Base-by-base conservation (phyloP, 164 flowering plant species). In the Euptelea pleiosperma region DNA sequence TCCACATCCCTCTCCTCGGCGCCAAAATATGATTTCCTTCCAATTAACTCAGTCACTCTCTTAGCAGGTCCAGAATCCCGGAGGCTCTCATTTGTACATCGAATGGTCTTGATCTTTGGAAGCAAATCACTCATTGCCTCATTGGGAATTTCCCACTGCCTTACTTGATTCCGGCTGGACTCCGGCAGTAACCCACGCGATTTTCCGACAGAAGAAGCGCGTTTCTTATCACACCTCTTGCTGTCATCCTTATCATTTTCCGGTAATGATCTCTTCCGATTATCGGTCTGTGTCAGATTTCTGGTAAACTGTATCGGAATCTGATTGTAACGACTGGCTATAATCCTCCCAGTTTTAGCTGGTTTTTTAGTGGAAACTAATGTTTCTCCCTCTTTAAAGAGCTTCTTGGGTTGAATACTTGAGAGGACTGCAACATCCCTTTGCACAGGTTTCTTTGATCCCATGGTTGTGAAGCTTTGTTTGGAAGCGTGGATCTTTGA, bases 61-160 rank as follows among this genome's bases (percentile, higher is more conserved):
- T 85, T 92, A 0, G 92, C 96, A 1, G 81, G 67, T 15, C 98
- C 98, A 4, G 98, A 92, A 51, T 87, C 89, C 54, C 98, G 55
- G 0, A 95, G 96, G 47, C 75, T 89, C 51, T 78, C 79, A n/a
- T 37, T 58, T 0, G 25, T 54, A 49, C 73, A 67, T 34, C 83
- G 69, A n/a, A 53, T 16, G 0, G 77, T 79, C 71, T 69, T 80
- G 46, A 89, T 85, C 77, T 62, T 89, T 0, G 96, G 96, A 43
- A 86, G 75, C 60, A 57, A 26, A 12, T 75, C 79, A 43, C 24
- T 55, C 58, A 77, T 64, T 16, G 73, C 57, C 53, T 78, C 85
- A 54, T 61, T 73, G 1, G 85, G 81, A 50, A 75, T 73, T 25
- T 81, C 86, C 87, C 84, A 83, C 29, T 57, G 58, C 65, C 64